Evolutionary conservation across 148 eudicot genomes (phyloP), one percentile per base, ranked within the genome.

Genomic region (Dianthus caryophyllus): DNA sequence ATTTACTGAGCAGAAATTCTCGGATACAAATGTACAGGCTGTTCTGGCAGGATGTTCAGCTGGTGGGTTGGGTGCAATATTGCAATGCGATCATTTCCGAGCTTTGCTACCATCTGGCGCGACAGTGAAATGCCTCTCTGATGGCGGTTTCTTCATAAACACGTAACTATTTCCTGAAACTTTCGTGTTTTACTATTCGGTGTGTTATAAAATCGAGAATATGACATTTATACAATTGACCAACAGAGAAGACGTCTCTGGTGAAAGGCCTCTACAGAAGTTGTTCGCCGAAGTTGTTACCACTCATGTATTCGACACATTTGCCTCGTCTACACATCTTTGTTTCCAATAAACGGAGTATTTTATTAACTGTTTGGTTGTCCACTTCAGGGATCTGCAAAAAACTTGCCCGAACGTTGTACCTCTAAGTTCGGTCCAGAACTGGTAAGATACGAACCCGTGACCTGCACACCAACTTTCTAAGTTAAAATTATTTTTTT

Each of bases 41-140:
- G 70, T 95, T 59, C 82, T 88, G 21, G 77, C 84, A 30, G 99
- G 99, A 57, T 90, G 97, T 68, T 95, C 99, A 47, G 99, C 99
- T 47, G 99, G 99, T 71, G 99, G 99, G 43, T 66, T 90, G 68
- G 77, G 97, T 62, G 79, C 88, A 27, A 90, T 95, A 62, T 68
- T 90, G 69, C 90, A 86, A 68, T 90, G 97, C 78, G 99, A 95
- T 73, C 78, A 70, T 31, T 95, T 95, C 68, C 81, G 84, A 62
- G 77, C 88, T 78, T 82, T 88, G 39, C 36, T 95, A 51, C 96
- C 99, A 20, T 38, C 65, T 2, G 61, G 72, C 47, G 73, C 96
- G 59, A 88, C 77, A 75, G 99, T 95, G 27, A 95, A 95, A 65
- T 95, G 99, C 71, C 68, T 95, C 16, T 73, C 99, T 8, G 99